phyloP scores from a whole-genome alignment of 495 filamentous ascomycete species.

The Aspergillus olivimuriae region DNA sequence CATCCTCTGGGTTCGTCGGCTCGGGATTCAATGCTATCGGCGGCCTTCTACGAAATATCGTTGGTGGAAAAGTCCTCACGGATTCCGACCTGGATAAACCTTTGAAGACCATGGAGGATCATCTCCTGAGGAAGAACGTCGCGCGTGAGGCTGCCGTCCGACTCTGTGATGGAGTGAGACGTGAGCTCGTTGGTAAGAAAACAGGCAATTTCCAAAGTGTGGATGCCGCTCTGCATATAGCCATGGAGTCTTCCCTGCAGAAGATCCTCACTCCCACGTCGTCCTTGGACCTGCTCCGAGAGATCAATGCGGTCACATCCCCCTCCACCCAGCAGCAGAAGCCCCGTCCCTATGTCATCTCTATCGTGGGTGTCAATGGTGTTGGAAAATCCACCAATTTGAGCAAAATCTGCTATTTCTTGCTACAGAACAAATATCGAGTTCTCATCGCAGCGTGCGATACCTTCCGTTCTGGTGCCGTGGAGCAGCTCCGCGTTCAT shows the following conservation, averaged over 20 bases:
- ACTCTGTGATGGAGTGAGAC: constrained; percentile 84
- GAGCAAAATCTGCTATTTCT: constrained; percentile 94
- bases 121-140: constrained; percentile 92
- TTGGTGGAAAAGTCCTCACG: constrained; percentile 87
- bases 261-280: constrained; percentile 95
- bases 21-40: constrained; percentile 73
- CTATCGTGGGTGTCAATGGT: constrained; percentile 95
- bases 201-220: constrained; percentile 91
- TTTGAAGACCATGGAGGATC: constrained; percentile 92
- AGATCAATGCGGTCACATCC: constrained; percentile 74
- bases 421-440: constrained; percentile 91
- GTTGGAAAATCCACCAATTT: constrained; percentile 97
- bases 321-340: constrained; percentile 46
- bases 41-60: constrained; percentile 85
- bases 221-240: constrained; percentile 70
- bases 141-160: constrained; percentile 89
- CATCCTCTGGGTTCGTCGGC: constrained; percentile 59
- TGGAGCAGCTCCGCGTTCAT: constrained; percentile 94
- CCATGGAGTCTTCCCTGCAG: constrained; percentile 83
- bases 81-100: constrained; percentile 84
- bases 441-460: constrained; percentile 95
- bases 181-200: constrained; percentile 82
- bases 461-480: constrained; percentile 94
- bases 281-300: constrained; percentile 87
- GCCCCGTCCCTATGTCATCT: constrained; percentile 86